phyloP scores from a whole-genome alignment of 495 filamentous ascomycete genomes.

The Glarea lozoyensis region DNA sequence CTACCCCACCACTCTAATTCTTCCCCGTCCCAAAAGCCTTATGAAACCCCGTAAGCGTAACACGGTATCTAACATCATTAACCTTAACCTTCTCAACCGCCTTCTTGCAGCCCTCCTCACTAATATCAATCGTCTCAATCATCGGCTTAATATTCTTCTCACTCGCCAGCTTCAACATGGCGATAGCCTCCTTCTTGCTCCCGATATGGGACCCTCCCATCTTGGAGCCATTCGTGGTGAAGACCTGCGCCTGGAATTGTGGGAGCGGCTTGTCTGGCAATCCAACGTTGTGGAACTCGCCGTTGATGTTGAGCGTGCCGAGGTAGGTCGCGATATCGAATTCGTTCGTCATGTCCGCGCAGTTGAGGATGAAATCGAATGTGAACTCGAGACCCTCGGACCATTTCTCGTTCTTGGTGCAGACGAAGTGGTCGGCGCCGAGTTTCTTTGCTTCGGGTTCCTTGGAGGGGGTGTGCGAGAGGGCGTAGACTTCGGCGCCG shows the following conservation, averaged over 20 bases:
- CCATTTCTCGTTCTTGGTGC: conserved; percentile 50
- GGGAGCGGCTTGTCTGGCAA: conserved; percentile 20
- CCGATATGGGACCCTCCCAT: conserved; percentile 78
- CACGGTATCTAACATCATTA: conserved; percentile 58
- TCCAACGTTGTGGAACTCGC: conserved; percentile 53
- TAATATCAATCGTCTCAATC: conserved; percentile 65
- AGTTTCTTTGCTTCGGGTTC: conserved; percentile 49
- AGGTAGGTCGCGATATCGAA: conserved; percentile 59
- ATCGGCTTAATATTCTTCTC: conserved; percentile 71
- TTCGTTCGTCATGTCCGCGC: conserved; percentile 57
- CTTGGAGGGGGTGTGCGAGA: conserved; percentile 58
- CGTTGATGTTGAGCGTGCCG: conserved; percentile 58
- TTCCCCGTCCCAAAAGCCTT: conserved; percentile 34
- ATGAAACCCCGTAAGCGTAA: conserved; percentile 55
- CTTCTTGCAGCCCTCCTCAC: neutral
- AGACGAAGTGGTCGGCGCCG: conserved; percentile 63
- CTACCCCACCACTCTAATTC: too few species aligned
- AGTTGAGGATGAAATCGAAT: conserved; percentile 71
- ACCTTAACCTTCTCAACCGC: conserved; percentile 42
- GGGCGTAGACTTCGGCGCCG: conserved; percentile 58
- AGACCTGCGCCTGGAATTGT: conserved; percentile 61
- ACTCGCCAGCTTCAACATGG: conserved; percentile 70
- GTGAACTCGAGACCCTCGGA: conserved; percentile 49
- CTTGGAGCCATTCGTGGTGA: conserved; percentile 63
- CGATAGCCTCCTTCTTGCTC: conserved; percentile 64